Base-by-base conservation (phyloP, 129 eudicot genomes). In the Artemisia tridentata region DNA sequence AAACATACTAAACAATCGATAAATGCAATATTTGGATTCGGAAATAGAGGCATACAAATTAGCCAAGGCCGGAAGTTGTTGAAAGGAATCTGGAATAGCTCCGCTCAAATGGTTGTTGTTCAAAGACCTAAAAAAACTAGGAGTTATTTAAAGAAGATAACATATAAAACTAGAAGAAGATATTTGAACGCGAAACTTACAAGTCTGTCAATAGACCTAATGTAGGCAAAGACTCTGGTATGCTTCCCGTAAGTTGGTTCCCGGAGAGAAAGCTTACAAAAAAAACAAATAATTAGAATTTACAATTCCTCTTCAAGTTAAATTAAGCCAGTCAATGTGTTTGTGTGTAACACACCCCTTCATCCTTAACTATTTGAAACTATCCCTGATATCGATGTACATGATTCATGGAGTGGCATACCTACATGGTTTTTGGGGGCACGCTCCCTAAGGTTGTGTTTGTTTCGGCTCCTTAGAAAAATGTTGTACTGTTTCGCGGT, bases 11-110 rank as follows among this genome's bases (percentile, higher is more conserved):
- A 34, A 34, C 7, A 34, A 5, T 34, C 3, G 41, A 5, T 13
- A 63, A 73, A 70, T 56, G 63, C 9, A 25, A 59, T 43, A 67
- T 46, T 5, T 25, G 48, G 16, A 54, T 55, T 23, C 25, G 41
- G 11, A 34, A 3, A 34, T 51, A 46, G 14, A 73, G 18, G 4
- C 3, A 21, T 71, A 71, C 75, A 71, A 58, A 57, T 56, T 71
- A 71, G 49, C 47, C 66, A 71, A 71, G 53, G 75, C 75, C 7
- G 38, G 57, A 63, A 90, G 85, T 64, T 70, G 85, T 65, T 83
- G 83, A 76, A 91, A 91, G 17, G 82, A 78, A 91, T 91, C 97
- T 31, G 95, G 97, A 50, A 91, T 77, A 11, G 57, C 67, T 57
- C 97, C 95, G 4, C 81, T 85, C 73, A 91, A 77, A 47, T 84